Evolutionary conservation across 169 alveolate genomes (phyloP), one percentile per base, ranked within the genome.

Genomic region (Plasmodium inui): DNA sequence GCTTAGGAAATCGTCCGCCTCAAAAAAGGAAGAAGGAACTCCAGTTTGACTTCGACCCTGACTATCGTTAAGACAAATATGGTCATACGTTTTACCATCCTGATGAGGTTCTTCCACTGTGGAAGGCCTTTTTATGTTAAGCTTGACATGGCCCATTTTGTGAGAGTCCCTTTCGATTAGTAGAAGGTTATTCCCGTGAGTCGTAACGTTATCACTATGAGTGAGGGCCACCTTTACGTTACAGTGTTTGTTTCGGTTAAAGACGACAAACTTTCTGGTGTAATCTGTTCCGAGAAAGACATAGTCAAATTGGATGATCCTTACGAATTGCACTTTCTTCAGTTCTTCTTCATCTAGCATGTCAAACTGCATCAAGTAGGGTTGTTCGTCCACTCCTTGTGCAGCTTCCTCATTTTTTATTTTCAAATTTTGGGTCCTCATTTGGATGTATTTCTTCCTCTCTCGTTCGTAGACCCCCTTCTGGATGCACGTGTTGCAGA

Each of bases 381-480:
- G 37, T 30, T 74, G 37, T 3, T 81, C 70, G 0, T 28, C 41
- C 19, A n/a, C 26, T 55, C 37, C 71, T 26, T 7, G 28, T 14
- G 28, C 17, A 26, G 0, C 17, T 39, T 78, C 34, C 19, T n/a
- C 46, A 41, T 78, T 57, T 50, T 39, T 76, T 88, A 34, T 61
- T 78, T 39, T n/a, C 22, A 50, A n/a, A 39, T 39, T 14, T 74
- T 5, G 12, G 9, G 67, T 88, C 82, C 78, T 88, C 22, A 88
- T 78, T n/a, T 88, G 26, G 14, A 88, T 88, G 81, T 79, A 88
- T 46, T 26, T 39, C 72, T 78, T 85, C 55, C 83, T 85, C 41
- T 50, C 79, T 14, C 41, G 53, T 32, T 85, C 93, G 79, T 85
- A 85, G 44, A 85, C n/a, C 9, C 46, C 26, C 22, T 85, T 61